Evolutionary conservation across 305 asterid species (phyloP).

Genomic region (Galium porrigens): DNA sequence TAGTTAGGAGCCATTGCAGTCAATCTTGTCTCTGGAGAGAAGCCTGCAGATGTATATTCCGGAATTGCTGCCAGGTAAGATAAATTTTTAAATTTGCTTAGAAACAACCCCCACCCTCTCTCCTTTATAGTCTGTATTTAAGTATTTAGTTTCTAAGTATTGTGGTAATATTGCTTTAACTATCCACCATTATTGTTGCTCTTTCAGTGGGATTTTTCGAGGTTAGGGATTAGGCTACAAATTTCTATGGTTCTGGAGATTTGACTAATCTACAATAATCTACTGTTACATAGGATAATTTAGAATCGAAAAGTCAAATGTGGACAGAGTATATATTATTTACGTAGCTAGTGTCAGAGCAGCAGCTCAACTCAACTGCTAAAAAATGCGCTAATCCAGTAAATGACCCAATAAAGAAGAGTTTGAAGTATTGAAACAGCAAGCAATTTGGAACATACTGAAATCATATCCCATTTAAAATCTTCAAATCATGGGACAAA

Average conservation of each 20-base stretch:
- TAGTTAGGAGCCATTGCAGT: slow-evolving; percentile 95
- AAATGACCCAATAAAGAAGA: background rate
- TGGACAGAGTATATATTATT: background rate
- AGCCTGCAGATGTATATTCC: slow-evolving; percentile 94
- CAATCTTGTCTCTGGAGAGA: slow-evolving; percentile 80
- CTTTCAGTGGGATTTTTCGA: background rate
- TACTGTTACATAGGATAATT: background rate
- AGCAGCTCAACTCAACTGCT: background rate
- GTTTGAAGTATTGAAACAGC: background rate
- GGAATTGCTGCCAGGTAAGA: slow-evolving; percentile 88
- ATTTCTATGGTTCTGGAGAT: background rate
- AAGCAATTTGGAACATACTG: background rate
- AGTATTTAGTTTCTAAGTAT: background rate
- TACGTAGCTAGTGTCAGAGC: background rate
- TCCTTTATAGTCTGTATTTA: slow-evolving; percentile 10
- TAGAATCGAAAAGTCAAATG: background rate
- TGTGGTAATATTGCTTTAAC: background rate
- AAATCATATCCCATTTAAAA: background rate
- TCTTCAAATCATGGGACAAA: background rate
- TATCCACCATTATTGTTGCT: background rate
- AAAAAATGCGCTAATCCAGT: background rate
- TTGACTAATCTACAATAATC: background rate
- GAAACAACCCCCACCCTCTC: background rate
- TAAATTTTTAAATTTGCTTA: background rate
- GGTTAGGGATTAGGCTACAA: background rate